Base-by-base conservation (phyloP, 805 yeast genomes). In the Kodamaea sagamina region DNA sequence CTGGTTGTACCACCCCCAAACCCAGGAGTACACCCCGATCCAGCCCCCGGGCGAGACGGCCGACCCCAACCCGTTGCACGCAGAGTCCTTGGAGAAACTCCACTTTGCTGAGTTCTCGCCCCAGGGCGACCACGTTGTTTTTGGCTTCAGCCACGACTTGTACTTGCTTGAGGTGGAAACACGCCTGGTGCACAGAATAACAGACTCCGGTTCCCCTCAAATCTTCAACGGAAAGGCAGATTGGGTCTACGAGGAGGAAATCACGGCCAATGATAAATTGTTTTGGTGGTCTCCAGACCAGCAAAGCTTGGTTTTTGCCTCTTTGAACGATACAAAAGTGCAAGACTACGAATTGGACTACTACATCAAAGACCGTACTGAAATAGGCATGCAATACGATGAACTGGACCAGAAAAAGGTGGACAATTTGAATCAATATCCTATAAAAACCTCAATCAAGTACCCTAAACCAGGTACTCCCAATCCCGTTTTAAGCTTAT, bases 191-290 rank as follows among this genome's bases (percentile, higher is more conserved):
- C 65, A 54, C 4, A 82, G 80, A 49, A 64, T 86, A 10, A 86
- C 97, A 0, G 47, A 47, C 31, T 93, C 86, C 55, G 96, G 96
- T 11, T 81, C 82, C 25, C 74, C 70, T 1, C 74, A 79, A 49
- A 70, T 87, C 6, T 88, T 89, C 64, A 85, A 89, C 58, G 97
- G 96, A 2, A 82, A 83, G 47, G 95, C 96, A 0, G 96, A 89
- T 58, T 89, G 97, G 97, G 95, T 88, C 6, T 89, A 89, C 53
- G 97, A 89, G 57, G 97, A 89, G 52, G 97, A 89, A 62, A 93
- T 89, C 0, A 74, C 86, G 41, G 80, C 78, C 26, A 75, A 78
- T 17, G 89, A 83, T 52, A 64, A 74, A 16, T 87, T 90, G 0
- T 51, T 88, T 37, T 89, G 95, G 95, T 89, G 96, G 96, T 84